Evolutionary conservation across 2,329 filamentous ascomycete genomes (phyloP).

Genomic region (Zymoseptoria crescenta): DNA sequence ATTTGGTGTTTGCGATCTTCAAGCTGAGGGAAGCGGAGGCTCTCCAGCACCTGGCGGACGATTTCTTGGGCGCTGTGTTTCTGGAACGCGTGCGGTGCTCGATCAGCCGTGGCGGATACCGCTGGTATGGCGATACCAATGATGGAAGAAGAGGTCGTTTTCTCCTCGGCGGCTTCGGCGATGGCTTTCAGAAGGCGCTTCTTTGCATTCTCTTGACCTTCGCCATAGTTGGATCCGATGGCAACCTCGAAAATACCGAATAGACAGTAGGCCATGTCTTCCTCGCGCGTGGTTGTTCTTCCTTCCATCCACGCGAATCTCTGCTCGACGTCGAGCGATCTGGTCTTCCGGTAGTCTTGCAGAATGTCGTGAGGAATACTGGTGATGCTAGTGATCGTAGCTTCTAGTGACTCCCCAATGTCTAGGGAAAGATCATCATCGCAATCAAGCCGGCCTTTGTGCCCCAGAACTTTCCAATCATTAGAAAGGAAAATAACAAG

Average conservation of each 20-base stretch:
- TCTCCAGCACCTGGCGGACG: not conserved
- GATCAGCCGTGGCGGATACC: too few species aligned
- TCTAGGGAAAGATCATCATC: not conserved
- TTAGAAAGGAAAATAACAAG: slow-evolving; percentile 3
- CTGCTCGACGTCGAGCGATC: slow-evolving; percentile 3
- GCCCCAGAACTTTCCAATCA: slow-evolving; percentile 9
- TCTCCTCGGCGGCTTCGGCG: not conserved
- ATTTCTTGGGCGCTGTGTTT: not conserved
- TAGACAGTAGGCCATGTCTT: slow-evolving; percentile 10
- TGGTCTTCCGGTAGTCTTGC: not conserved
- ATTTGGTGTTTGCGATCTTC: not conserved
- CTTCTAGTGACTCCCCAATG: not conserved
- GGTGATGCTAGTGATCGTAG: not conserved
- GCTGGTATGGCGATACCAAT: not conserved
- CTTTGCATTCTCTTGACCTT: slow-evolving; percentile 3
- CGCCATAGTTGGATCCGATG: slow-evolving; percentile 8
- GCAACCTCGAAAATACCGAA: slow-evolving; percentile 8
- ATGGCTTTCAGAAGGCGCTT: slow-evolving; percentile 2
- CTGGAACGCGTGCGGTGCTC: not conserved
- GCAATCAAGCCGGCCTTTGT: slow-evolving; percentile 2
- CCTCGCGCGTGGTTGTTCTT: slow-evolving; percentile 6
- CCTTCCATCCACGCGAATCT: slow-evolving; percentile 6
- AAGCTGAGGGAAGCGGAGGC: slow-evolving; percentile 3
- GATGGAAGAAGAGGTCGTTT: not conserved
- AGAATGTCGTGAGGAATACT: slow-evolving; percentile 3